These are phyloP conservation scores for Coemansia sp. DNA, from an alignment of 192 early-diverging fungal genomes.

Conservation along the genomic window DNA sequence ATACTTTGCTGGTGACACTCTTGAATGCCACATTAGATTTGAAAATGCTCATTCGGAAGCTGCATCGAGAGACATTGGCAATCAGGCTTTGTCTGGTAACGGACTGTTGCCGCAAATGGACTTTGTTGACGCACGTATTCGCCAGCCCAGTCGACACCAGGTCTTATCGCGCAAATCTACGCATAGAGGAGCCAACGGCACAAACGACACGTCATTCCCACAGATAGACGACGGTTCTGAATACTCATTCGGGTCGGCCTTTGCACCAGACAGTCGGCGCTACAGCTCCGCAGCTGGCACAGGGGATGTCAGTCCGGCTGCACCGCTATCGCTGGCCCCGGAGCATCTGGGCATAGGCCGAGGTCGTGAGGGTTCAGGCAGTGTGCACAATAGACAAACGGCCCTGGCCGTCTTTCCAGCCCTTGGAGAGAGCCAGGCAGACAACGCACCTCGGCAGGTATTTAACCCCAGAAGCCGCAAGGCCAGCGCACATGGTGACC, in stretches of 20 bases:
- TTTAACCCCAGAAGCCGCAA: constrained; percentile 2
- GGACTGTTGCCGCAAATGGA: constrained; percentile 2
- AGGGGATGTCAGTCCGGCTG: constrained; percentile 2
- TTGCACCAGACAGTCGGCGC: constrained; percentile 3
- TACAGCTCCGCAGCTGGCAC: constrained; percentile 1
- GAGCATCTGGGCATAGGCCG: neutral
- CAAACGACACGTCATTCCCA: constrained; percentile 10
- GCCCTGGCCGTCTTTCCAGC: constrained; percentile 33
- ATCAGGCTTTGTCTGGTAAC: neutral
- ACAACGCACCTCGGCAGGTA: neutral
- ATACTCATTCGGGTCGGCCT: constrained; percentile 12
- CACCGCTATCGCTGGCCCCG: neutral
- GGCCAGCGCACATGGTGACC: constrained; percentile 5
- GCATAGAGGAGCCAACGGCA: neutral
- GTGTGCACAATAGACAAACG: neutral
- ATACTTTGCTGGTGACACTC: constrained; percentile 53
- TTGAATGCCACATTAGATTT: constrained; percentile 52
- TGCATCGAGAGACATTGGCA: neutral
- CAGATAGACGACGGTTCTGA: constrained; percentile 18
- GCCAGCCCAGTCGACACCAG: constrained; percentile 6
- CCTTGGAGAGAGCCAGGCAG: constrained; percentile 13
- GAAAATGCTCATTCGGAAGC: constrained; percentile 32
- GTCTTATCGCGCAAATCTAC: constrained; percentile 11
- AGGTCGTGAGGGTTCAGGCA: constrained; percentile 3
- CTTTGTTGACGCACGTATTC: neutral